These are phyloP conservation scores for Alternaria sp. DNA, from an alignment of 2,329 filamentous ascomycete genomes.

Conservation along the genomic window DNA sequence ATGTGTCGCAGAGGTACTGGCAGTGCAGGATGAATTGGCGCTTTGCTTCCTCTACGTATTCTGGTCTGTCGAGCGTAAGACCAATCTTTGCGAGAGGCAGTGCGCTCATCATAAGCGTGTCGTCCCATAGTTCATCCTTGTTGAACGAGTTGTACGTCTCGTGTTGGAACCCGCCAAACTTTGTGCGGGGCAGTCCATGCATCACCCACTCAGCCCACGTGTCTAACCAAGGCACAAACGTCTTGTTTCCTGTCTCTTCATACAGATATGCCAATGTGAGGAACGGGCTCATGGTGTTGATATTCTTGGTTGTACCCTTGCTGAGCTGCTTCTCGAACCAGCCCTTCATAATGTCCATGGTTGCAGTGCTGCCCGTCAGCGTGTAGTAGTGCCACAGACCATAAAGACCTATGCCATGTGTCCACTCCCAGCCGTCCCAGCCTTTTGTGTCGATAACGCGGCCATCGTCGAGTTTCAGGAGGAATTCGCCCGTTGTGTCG, in stretches of 20 bases:
- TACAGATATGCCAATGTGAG: slow-evolving; percentile 80
- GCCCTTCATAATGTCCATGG: slow-evolving; percentile 71
- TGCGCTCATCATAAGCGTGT: slow-evolving; percentile 89
- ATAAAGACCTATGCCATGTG: slow-evolving; percentile 80
- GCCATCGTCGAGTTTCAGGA: slow-evolving; percentile 74
- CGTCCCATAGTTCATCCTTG: slow-evolving; percentile 81
- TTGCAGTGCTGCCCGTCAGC: slow-evolving; percentile 68
- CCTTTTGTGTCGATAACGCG: slow-evolving; percentile 84
- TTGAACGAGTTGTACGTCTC: slow-evolving; percentile 77
- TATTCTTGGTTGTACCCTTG: slow-evolving; percentile 81
- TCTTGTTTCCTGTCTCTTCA: slow-evolving; percentile 73
- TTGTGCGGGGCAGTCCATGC: slow-evolving; percentile 76
- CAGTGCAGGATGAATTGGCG: slow-evolving; percentile 79
- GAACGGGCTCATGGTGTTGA: slow-evolving; percentile 84
- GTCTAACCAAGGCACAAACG: slow-evolving; percentile 79
- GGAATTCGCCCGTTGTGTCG: slow-evolving; percentile 76
- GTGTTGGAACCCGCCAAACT: slow-evolving; percentile 77
- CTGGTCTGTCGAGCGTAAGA: slow-evolving; percentile 70
- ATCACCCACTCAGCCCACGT: slow-evolving; percentile 85
- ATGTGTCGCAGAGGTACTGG: slow-evolving; percentile 78
- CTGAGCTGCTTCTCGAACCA: slow-evolving; percentile 77
- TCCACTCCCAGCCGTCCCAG: slow-evolving; percentile 87
- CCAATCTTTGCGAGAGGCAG: slow-evolving; percentile 83
- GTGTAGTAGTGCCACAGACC: slow-evolving; percentile 84
- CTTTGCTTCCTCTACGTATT: slow-evolving; percentile 81